Conservation (phyloP, 345 rosid species). For the Kernera saxatilis region DNA sequence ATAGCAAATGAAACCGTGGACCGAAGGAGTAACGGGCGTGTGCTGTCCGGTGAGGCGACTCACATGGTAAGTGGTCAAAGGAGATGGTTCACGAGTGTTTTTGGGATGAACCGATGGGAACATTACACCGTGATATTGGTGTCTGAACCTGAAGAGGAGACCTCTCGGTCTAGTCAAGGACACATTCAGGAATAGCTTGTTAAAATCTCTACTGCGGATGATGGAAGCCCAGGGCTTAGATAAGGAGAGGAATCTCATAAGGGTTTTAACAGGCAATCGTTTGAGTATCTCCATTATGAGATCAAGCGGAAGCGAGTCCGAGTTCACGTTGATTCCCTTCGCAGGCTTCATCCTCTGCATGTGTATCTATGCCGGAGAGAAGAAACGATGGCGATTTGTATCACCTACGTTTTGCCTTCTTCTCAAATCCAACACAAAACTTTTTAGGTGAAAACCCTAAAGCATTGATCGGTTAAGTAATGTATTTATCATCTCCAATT, state of each 20-base stretch:
- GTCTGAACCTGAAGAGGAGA: neutral
- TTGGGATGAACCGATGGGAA: neutral
- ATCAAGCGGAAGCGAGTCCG: neutral
- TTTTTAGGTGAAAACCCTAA: neutral
- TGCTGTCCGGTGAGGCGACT: neutral
- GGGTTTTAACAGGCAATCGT: neutral
- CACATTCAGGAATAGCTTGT: neutral
- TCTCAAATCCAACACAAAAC: neutral
- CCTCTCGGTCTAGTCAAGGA: neutral
- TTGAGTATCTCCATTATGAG: conserved; percentile 1
- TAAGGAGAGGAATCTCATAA: neutral
- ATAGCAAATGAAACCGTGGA: neutral
- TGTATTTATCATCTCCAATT: too few relatives aligned
- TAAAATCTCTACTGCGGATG: neutral
- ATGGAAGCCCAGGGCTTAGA: neutral
- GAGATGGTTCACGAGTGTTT: neutral
- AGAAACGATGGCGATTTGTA: too few relatives aligned
- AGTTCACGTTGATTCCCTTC: neutral
- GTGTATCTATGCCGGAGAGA: neutral
- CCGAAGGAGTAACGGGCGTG: neutral
- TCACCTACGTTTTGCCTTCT: neutral
- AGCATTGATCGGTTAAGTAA: neutral
- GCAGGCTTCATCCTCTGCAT: neutral
- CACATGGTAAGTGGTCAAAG: neutral
- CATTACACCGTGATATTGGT: neutral